Percentiles rank a stretch among this genome's conserved stretches.
Evolutionary conservation across 208 protist species (phyloP).

Genomic region (Trypanosoma conorhini): DNA sequence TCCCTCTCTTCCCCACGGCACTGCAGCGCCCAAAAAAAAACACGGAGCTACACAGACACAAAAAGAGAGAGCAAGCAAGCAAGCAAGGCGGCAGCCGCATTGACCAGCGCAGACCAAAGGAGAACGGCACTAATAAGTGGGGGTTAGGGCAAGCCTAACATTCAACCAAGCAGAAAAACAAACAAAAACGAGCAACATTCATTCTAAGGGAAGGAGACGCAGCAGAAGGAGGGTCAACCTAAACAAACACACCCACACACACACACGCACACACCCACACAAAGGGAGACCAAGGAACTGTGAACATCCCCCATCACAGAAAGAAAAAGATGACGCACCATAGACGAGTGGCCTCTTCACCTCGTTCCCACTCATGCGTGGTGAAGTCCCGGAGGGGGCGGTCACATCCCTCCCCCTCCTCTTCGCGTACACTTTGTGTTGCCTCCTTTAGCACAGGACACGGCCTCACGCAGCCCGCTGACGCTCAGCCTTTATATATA

Average conservation of each 20-base stretch:
- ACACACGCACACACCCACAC: slow-evolving; percentile 1
- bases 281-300: neutral
- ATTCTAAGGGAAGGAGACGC: neutral
- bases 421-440: neutral
- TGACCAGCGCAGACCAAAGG: neutral
- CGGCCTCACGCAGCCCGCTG: neutral
- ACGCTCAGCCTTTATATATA: neutral
- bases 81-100: no score
- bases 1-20: neutral
- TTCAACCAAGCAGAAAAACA: neutral
- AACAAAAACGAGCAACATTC: neutral
- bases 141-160: neutral
- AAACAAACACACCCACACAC: slow-evolving; percentile 2
- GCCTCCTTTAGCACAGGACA: neutral
- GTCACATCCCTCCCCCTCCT: neutral
- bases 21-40: no score
- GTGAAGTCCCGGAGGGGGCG: neutral
- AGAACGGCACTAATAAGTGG: slow-evolving; percentile 3
- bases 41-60: no score
- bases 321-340: slow-evolving; percentile 19
- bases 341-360: neutral
- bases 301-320: slow-evolving; percentile 7
- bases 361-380: neutral
- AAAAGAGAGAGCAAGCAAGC: no score
- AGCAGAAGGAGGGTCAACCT: no score